A percentile compares a stretch with the other conserved stretches of the same genome.
phyloP scores from a whole-genome alignment of 192 early-diverging fungal species.

The Entrophospora sp. region DNA sequence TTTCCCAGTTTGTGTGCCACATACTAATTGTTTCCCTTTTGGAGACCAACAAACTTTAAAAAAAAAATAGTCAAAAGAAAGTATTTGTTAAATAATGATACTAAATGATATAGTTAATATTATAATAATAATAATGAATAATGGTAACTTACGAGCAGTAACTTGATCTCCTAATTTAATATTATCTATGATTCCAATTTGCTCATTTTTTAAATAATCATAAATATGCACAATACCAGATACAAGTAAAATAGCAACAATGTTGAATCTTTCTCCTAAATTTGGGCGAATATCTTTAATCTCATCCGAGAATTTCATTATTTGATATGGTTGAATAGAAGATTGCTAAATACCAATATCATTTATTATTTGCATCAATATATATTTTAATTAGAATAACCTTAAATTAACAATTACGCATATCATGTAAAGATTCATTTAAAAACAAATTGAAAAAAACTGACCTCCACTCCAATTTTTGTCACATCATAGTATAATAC shows the following conservation, averaged over 20 bases:
- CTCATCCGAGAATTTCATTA: slow-evolving; percentile 30
- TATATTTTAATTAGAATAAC: slow-evolving; percentile 23
- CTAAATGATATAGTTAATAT: no score
- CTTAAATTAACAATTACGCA: background rate
- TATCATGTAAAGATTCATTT: slow-evolving; percentile 13
- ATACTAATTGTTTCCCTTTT: slow-evolving; percentile 85
- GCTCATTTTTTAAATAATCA: background rate
- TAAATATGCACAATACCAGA: slow-evolving; percentile 23
- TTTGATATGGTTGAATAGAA: slow-evolving; percentile 31
- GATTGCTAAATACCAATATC: slow-evolving; percentile 20
- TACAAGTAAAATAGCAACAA: slow-evolving; percentile 45
- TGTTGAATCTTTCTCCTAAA: slow-evolving; percentile 35
- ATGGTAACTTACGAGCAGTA: slow-evolving; percentile 6
- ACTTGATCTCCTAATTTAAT: slow-evolving; percentile 1
- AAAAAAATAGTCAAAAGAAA: background rate
- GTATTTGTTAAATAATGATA: no score
- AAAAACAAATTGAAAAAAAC: slow-evolving; percentile 23
- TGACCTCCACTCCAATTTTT: slow-evolving; percentile 33
- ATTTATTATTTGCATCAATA: background rate
- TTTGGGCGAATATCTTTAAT: slow-evolving; percentile 60
- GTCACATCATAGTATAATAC: slow-evolving; percentile 30
- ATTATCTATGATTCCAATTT: background rate
- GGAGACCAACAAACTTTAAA: slow-evolving; percentile 55
- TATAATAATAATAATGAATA: background rate
- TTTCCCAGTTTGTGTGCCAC: slow-evolving; percentile 50